Percentiles rank a stretch among this genome's conserved stretches.
phyloP scores from a whole-genome alignment of 768 basidiomycete species.

The Pulveroboletus ravenelii region DNA sequence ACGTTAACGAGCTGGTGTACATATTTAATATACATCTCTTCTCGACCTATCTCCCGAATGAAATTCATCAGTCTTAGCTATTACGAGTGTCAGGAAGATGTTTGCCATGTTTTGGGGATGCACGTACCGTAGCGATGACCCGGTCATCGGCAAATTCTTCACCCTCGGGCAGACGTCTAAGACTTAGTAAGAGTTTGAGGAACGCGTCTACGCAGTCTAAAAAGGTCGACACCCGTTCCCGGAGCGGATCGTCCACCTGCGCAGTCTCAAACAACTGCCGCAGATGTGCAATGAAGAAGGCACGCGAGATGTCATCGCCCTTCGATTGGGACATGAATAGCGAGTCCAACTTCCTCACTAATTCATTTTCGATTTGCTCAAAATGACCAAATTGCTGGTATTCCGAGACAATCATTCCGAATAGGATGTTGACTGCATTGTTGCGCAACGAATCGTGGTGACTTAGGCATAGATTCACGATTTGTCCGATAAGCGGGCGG shows the following conservation, averaged over 20 bases:
- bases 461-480: conserved; percentile 89
- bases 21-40: conserved; percentile 95
- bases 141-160: conserved; percentile 94
- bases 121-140: conserved; percentile 77
- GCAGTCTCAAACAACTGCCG: conserved; percentile 85
- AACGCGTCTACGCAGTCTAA: conserved; percentile 89
- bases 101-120: neutral
- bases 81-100: conserved; percentile 7
- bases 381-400: conserved; percentile 83
- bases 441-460: conserved; percentile 90
- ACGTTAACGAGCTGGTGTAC: conserved; percentile 93
- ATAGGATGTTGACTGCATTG: conserved; percentile 88
- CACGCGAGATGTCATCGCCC: conserved; percentile 84
- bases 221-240: conserved; percentile 74
- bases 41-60: conserved; percentile 83
- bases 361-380: conserved; percentile 84
- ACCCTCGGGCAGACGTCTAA: conserved; percentile 85
- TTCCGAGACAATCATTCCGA: conserved; percentile 92
- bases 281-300: conserved; percentile 89
- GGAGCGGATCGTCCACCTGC: conserved; percentile 73
- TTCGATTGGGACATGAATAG: conserved; percentile 93
- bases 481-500: conserved; percentile 79
- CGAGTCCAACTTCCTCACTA: conserved; percentile 85
- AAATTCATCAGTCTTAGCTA: conserved; percentile 91
- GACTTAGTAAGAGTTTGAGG: conserved; percentile 82